phyloP scores from a whole-genome alignment of 768 basidiomycete genomes.

The Suillus decipiens region DNA sequence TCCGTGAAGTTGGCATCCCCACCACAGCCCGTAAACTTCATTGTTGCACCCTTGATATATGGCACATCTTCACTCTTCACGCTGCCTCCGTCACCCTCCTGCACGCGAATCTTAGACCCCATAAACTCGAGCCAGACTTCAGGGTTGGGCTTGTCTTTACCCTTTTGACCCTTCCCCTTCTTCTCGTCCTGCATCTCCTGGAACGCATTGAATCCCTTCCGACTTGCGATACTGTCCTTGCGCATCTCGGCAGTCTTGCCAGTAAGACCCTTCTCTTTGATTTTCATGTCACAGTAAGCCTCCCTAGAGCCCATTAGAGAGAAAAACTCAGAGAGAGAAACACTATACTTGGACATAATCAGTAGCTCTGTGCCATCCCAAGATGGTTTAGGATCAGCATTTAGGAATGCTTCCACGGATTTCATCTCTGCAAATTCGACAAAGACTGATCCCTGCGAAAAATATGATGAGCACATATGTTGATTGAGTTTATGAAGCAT shows the following conservation, averaged over 20 bases:
- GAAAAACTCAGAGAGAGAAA: neutral
- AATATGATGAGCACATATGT: neutral
- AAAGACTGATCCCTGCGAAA: slow-evolving; percentile 85
- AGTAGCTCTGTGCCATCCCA: slow-evolving; percentile 77
- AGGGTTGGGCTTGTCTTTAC: slow-evolving; percentile 44
- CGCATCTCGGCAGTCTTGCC: slow-evolving; percentile 67
- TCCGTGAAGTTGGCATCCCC: slow-evolving; percentile 63
- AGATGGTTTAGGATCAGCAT: slow-evolving; percentile 76
- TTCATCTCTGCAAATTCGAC: slow-evolving; percentile 79
- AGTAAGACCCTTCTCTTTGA: slow-evolving; percentile 88
- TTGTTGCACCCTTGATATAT: slow-evolving; percentile 44
- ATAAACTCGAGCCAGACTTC: slow-evolving; percentile 77
- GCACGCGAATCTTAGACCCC: slow-evolving; percentile 66
- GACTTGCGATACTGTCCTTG: slow-evolving; percentile 52
- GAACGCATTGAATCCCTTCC: slow-evolving; percentile 79
- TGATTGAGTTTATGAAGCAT: slow-evolving; percentile 15
- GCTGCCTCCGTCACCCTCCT: slow-evolving; percentile 51
- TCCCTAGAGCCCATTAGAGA: slow-evolving; percentile 46
- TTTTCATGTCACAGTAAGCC: slow-evolving; percentile 93
- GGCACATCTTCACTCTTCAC: slow-evolving; percentile 46
- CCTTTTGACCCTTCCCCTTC: slow-evolving; percentile 34
- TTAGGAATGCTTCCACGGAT: slow-evolving; percentile 73
- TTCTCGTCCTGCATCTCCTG: slow-evolving; percentile 52
- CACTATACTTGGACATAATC: slow-evolving; percentile 83
- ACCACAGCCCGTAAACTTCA: slow-evolving; percentile 54